Evolutionary conservation across 768 basidiomycete species (phyloP), one percentile per base, ranked within the genome.

Genomic region (Naganishia kalamii): DNA sequence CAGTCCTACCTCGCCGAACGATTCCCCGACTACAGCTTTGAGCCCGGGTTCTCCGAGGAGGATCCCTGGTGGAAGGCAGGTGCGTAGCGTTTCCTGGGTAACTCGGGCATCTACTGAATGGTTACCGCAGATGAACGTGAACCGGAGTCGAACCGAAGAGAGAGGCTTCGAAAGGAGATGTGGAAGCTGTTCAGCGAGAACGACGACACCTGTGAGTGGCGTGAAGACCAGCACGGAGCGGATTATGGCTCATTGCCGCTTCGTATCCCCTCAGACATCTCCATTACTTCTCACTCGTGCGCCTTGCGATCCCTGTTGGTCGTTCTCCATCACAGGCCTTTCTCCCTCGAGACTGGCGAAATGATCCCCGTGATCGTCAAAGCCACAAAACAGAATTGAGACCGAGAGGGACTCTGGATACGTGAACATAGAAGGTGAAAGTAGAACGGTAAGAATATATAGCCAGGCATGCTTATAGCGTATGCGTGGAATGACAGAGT

Each of bases 351-450:
- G 3, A 77, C 76, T 37, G 75, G 72, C 5, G 76, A 76, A 63
- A 74, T 77, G 75, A 77, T 77, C 41, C 76, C 76, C 2, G 69
- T 77, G 19, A 70, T 77, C 15, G 71, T 77, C 54, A 74, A 71
- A 57, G 74, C 74, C 32, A 77, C 75, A 21, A 57, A 60, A 46
- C 64, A 65, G 25, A 51, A 48, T 33, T 62, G 37, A 33, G 27
- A 61, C 35, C 11, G 3, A 43, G 57, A 43, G 29, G 47, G 41
- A 44, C 6, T 2, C 4, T 33, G 10, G 23, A 15, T 25, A 61
- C n/a, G 19, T 10, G 50, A n/a, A 51, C 25, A 51, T 46, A 5
- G 32, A 49, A 47, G 11, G 46, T 13, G 15, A 7, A 52, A 33
- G 52, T 32, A 41, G 37, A 57, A 25, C 19, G 52, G 27, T 32